Percentiles rank a stretch among this genome's conserved stretches.
These are phyloP conservation scores for Globisporangium perplexum DNA, from an alignment of 352 stramenopile genomes.

Conservation along the genomic window DNA sequence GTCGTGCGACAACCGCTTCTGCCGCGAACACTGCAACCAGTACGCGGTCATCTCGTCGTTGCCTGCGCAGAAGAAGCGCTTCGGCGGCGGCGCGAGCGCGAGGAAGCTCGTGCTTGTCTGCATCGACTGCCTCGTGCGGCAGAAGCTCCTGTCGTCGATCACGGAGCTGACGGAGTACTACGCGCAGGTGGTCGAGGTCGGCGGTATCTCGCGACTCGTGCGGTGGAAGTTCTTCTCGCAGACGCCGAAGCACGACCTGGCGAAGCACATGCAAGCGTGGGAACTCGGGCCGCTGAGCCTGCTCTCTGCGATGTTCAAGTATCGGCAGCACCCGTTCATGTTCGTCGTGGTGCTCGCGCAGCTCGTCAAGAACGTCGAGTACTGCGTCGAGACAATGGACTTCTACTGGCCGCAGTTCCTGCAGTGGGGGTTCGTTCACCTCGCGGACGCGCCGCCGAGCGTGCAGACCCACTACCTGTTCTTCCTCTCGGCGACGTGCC, in stretches of 20 bases:
- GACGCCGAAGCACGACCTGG: conserved; percentile 35
- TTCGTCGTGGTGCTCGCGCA: conserved; percentile 61
- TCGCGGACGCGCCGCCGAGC: conserved; percentile 36
- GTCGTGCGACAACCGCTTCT: conserved; percentile 45
- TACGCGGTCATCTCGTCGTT: conserved; percentile 20
- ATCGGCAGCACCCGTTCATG: conserved; percentile 62
- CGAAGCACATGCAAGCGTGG: conserved; percentile 28
- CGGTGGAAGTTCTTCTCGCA: conserved; percentile 55
- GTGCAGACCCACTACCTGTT: conserved; percentile 59
- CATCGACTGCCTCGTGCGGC: conserved; percentile 47
- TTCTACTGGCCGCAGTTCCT: conserved; percentile 72
- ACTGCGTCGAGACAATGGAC: conserved; percentile 45
- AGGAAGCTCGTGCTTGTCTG: conserved; percentile 21
- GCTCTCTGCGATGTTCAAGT: conserved; percentile 60
- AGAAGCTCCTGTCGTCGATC: conserved; percentile 40
- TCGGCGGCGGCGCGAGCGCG: neutral
- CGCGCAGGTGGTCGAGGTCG: conserved; percentile 30
- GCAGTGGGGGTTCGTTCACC: conserved; percentile 53
- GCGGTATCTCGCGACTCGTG: conserved; percentile 42
- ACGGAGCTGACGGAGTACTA: conserved; percentile 17
- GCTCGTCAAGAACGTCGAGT: conserved; percentile 50
- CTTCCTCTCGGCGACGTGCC: conserved; percentile 43
- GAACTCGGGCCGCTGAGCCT: conserved; percentile 43
- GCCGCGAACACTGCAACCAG: conserved; percentile 37
- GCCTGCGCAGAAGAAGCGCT: conserved; percentile 7